phyloP scores from a whole-genome alignment of 108 stramenopile species.

The Nitzschia sp. region DNA sequence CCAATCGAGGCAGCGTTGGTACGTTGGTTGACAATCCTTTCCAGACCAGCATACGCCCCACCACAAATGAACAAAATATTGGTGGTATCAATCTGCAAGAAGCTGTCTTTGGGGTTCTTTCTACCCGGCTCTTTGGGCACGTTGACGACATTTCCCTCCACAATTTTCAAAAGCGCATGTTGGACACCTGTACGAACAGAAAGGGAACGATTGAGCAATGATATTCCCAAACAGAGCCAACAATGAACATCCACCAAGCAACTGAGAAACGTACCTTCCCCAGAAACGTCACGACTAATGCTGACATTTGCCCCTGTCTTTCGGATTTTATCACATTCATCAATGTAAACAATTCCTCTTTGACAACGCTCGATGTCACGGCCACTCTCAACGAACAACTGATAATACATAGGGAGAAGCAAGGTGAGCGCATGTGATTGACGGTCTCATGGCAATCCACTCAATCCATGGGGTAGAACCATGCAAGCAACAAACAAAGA shows the following conservation, averaged over 20 bases:
- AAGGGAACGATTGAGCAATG: neutral
- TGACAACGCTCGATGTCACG: constrained; percentile 91
- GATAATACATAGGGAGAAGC: constrained; percentile 6
- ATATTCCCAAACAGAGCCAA: neutral
- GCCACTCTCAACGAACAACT: constrained; percentile 90
- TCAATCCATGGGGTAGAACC: neutral
- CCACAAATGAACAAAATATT: constrained; percentile 98
- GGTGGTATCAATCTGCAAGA: constrained; percentile 95
- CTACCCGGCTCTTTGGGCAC: constrained; percentile 96
- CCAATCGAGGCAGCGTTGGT: constrained; percentile 93
- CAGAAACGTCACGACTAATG: constrained; percentile 94
- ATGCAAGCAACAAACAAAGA: neutral
- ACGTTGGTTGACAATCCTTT: constrained; percentile 87
- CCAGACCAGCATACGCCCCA: constrained; percentile 96
- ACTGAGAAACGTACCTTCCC: constrained; percentile 50
- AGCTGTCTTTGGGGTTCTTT: constrained; percentile 94
- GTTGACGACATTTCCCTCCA: constrained; percentile 97
- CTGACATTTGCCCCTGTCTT: constrained; percentile 90
- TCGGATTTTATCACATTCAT: constrained; percentile 93
- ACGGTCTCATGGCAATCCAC: no score
- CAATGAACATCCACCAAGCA: neutral
- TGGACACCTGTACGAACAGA: constrained; percentile 78
- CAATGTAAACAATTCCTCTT: constrained; percentile 94
- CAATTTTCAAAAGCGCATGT: constrained; percentile 97
- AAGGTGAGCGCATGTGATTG: neutral